Percentiles rank a stretch among this genome's conserved stretches.
Evolutionary conservation across 306 rosid genomes (phyloP).

Genomic region (Carpinus fangiana): DNA sequence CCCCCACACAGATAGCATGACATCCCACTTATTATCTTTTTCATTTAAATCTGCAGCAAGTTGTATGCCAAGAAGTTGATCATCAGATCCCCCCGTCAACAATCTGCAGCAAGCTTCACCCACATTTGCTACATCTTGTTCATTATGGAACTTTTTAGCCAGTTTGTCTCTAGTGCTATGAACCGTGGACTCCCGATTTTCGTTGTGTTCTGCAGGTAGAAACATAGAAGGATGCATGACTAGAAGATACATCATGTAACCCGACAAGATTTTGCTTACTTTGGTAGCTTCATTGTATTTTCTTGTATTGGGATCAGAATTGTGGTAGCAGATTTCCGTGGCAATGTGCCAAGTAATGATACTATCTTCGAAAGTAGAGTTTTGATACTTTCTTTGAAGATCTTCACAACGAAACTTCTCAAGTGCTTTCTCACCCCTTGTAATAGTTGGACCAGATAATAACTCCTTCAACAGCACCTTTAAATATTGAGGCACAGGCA

Average conservation of each 20-base stretch:
- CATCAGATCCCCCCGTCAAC: not conserved
- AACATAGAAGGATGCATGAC: slow-evolving; percentile 1
- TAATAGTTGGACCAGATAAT: not conserved
- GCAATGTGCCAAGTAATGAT: slow-evolving; percentile 23
- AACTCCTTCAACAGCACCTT: not conserved
- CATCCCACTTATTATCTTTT: slow-evolving; percentile 22
- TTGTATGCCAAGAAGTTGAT: not conserved
- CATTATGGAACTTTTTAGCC: no score
- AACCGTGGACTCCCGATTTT: no score
- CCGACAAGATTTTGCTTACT: not conserved
- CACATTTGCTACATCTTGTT: not conserved
- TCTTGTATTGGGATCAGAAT: no score
- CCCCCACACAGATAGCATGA: slow-evolving; percentile 24
- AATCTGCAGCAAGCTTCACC: not conserved
- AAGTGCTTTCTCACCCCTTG: no score
- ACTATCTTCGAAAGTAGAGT: no score
- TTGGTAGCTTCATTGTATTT: not conserved
- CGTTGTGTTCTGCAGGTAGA: not conserved
- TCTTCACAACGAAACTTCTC: no score
- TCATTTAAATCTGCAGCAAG: not conserved
- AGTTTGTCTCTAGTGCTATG: no score
- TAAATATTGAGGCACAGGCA: not conserved
- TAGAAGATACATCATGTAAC: slow-evolving; percentile 15
- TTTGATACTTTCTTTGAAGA: no score
- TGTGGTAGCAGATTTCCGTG: not conserved